Evolutionary conservation across 371 early-diverging fungal genomes (phyloP), one percentile per base, ranked within the genome.

Genomic region (Mortierella sp.): DNA sequence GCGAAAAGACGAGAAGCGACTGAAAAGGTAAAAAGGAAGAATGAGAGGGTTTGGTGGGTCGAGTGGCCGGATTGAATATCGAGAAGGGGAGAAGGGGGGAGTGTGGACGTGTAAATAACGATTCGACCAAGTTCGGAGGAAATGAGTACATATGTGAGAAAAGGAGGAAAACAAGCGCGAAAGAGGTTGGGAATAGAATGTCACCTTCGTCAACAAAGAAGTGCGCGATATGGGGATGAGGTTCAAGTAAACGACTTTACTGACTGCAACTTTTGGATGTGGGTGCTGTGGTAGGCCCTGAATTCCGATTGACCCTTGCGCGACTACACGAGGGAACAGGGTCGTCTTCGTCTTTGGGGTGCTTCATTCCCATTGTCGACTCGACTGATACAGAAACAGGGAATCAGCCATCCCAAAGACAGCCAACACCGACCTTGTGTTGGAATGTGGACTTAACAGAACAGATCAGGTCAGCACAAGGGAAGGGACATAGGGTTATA

Each of bases 401-500:
- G 55, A 39, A 43, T 61, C 19, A 29, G 44, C 24, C 14, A 63
- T 74, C 68, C 39, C 63, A 63, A 74, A 67, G 63, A 39, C 24
- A 48, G 24, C 74, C 43, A 68, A 74, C 40, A 66, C 55, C 26
- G 67, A 43, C 31, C 44, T 39, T 34, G 19, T 34, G 67, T 29
- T 64, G 69, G 75, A 74, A 74, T 74, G 75, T 69, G 37, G 61
- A 65, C 55, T 14, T 29, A 53, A 53, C 14, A 31, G n/a, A n/a
- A n/a, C n/a, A n/a, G n/a, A n/a, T n/a, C n/a, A n/a, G n/a, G n/a
- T n/a, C n/a, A n/a, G n/a, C n/a, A n/a, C n/a, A 26, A 52, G 24
- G 14, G 55, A 13, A 5, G 24, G 31, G 5, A n/a, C n/a, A n/a
- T n/a, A n/a, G n/a, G n/a, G n/a, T n/a, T n/a, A 29, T 29, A 53